phyloP scores from a whole-genome alignment of 495 filamentous ascomycete species.

The Xylaria flabelliformis region DNA sequence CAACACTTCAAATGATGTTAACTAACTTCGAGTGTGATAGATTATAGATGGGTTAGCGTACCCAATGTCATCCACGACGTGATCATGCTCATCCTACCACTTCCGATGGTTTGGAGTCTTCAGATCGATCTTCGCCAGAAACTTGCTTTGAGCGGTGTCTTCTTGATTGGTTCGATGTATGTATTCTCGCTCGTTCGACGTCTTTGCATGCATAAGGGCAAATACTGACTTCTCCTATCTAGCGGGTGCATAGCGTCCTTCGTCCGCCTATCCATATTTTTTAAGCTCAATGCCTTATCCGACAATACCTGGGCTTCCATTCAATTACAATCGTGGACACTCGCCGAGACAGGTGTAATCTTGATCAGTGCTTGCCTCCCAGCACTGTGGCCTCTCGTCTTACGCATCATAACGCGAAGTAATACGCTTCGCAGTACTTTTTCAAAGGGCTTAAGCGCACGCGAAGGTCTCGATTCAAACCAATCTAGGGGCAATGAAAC shows the following conservation, averaged over 20 bases:
- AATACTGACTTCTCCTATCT: neutral
- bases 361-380: constrained; percentile 36
- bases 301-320: constrained; percentile 30
- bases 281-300: constrained; percentile 14
- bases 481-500: neutral
- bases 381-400: constrained; percentile 20
- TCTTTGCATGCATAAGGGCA: neutral
- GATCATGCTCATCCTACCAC: constrained; percentile 21
- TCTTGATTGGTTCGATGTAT: constrained; percentile 30
- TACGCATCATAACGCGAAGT: neutral
- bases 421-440: neutral
- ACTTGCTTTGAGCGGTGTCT: constrained; percentile 24
- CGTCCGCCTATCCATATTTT: constrained; percentile 22
- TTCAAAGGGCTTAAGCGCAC: neutral
- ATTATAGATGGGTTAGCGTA: constrained; percentile 16
- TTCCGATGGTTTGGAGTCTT: constrained; percentile 27
- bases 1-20: too few relatives aligned
- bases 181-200: neutral
- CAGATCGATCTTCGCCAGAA: constrained; percentile 23
- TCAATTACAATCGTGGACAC: constrained; percentile 34
- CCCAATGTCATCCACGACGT: constrained; percentile 26
- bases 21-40: too few relatives aligned
- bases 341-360: constrained; percentile 35
- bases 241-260: constrained; percentile 25
- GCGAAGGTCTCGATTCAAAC: neutral